Percentiles rank a stretch among this genome's conserved stretches.
Conservation (phyloP, 1,139 yeast species). For the Zygoascus sp. region DNA sequence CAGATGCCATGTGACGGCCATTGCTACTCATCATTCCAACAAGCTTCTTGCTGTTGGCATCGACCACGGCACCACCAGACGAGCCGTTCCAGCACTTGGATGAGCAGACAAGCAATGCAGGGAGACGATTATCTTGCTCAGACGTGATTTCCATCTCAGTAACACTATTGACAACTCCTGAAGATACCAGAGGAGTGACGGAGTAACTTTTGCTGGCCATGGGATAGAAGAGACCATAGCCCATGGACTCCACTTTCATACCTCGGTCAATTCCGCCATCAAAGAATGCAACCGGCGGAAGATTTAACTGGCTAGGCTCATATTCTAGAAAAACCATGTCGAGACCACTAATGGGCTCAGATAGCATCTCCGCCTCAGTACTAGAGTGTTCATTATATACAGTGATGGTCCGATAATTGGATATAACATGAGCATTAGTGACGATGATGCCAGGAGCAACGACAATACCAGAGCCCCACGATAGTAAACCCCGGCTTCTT, state of each 20-base stretch:
- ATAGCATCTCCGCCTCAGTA: neutral
- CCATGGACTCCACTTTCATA: constrained; percentile 45
- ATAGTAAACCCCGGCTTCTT: constrained; percentile 22
- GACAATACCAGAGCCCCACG: constrained; percentile 49
- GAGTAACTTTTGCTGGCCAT: constrained; percentile 20
- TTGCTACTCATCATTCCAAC: constrained; percentile 63
- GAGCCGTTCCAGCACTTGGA: constrained; percentile 76
- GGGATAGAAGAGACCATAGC: constrained; percentile 53
- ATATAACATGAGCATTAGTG: constrained; percentile 46
- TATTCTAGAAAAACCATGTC: constrained; percentile 36
- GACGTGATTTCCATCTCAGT: constrained; percentile 6
- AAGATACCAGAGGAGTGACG: constrained; percentile 42
- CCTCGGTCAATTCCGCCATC: constrained; percentile 27
- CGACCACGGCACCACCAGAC: constrained; percentile 63
- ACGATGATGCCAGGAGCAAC: constrained; percentile 35
- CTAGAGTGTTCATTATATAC: neutral
- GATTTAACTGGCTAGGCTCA: constrained; percentile 14
- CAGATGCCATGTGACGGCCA: constrained; percentile 42
- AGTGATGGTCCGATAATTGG: constrained; percentile 16
- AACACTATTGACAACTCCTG: constrained; percentile 43
- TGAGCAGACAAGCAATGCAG: constrained; percentile 48
- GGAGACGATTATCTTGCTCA: constrained; percentile 13
- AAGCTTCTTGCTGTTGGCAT: constrained; percentile 34
- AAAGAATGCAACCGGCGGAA: constrained; percentile 1
- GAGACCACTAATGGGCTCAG: constrained; percentile 34